Percentiles rank a stretch among this genome's conserved stretches.
phyloP scores from a whole-genome alignment of 768 basidiomycete genomes.

The Termitomyces titanicus region DNA sequence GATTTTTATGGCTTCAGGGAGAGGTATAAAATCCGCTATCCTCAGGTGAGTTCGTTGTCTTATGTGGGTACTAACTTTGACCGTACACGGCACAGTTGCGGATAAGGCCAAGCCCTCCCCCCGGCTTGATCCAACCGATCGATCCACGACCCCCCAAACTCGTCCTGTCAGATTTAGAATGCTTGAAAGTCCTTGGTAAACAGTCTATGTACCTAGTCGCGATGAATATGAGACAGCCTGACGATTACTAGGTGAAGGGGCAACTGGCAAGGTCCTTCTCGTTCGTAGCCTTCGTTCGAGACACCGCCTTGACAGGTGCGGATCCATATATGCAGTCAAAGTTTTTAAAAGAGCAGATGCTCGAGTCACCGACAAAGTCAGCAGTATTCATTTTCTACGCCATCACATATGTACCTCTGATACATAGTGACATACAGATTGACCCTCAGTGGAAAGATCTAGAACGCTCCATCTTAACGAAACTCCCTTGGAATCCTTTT shows the following conservation, averaged over 20 bases:
- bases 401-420: too few species aligned
- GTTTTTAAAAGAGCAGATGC: conserved; percentile 32
- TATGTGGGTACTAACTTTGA: background rate
- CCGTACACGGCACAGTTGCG: conserved; percentile 1
- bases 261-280: conserved; percentile 38
- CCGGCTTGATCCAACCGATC: conserved; percentile 19
- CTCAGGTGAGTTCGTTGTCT: background rate
- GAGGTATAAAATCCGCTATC: background rate
- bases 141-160: conserved; percentile 35
- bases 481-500: conserved; percentile 53
- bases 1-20: background rate
- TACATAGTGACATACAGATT: conserved; percentile 14
- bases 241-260: conserved; percentile 33
- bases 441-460: conserved; percentile 27
- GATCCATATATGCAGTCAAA: conserved; percentile 46
- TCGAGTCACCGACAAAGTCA: conserved; percentile 22
- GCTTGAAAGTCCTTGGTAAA: conserved; percentile 36
- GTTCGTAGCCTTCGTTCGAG: conserved; percentile 28
- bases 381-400: background rate
- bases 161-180: conserved; percentile 36
- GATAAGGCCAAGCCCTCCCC: background rate
- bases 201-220: background rate
- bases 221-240: background rate
- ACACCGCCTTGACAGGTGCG: conserved; percentile 30
- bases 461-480: conserved; percentile 38